These are phyloP conservation scores for Lactifluus subvellereus DNA, from an alignment of 768 basidiomycete species.

Conservation along the genomic window DNA sequence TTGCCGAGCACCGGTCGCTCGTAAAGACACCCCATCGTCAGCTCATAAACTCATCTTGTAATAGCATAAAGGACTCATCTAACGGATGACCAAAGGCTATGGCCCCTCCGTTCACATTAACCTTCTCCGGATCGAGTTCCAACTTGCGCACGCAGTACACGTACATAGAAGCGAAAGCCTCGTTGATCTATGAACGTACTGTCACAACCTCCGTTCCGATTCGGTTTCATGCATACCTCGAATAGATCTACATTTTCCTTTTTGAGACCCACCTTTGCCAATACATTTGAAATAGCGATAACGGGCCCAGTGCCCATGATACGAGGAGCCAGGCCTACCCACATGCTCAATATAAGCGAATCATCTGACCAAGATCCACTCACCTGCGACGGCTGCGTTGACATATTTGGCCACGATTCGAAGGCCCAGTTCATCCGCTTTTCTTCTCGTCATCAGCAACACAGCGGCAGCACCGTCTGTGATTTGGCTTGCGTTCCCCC, in stretches of 20 bases:
- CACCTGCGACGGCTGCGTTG: conserved; percentile 64
- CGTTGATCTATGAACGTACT: conserved; percentile 60
- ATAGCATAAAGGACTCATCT: conserved; percentile 46
- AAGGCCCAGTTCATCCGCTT: conserved; percentile 71
- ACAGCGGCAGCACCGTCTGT: conserved; percentile 82
- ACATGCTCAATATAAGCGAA: not conserved
- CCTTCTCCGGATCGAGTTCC: conserved; percentile 54
- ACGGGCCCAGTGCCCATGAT: conserved; percentile 88
- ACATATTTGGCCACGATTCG: conserved; percentile 72
- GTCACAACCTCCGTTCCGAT: not conserved
- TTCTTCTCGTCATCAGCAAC: conserved; percentile 71
- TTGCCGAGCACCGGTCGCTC: conserved; percentile 81
- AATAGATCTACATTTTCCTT: conserved; percentile 71
- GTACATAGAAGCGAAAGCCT: conserved; percentile 84
- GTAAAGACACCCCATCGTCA: conserved; percentile 35
- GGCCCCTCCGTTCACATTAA: conserved; percentile 88
- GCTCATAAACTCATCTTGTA: not conserved
- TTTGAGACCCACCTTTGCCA: conserved; percentile 60
- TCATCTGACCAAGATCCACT: conserved; percentile 17
- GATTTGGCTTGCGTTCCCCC: conserved; percentile 81
- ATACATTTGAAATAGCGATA: conserved; percentile 74
- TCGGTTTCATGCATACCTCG: conserved; percentile 43
- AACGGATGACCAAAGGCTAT: conserved; percentile 82
- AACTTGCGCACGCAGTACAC: conserved; percentile 68
- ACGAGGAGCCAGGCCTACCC: conserved; percentile 62